A percentile compares a stretch with the other conserved stretches of the same genome.
These are phyloP conservation scores for Xylaria venustula DNA, from an alignment of 495 filamentous ascomycete species.

Conservation along the genomic window DNA sequence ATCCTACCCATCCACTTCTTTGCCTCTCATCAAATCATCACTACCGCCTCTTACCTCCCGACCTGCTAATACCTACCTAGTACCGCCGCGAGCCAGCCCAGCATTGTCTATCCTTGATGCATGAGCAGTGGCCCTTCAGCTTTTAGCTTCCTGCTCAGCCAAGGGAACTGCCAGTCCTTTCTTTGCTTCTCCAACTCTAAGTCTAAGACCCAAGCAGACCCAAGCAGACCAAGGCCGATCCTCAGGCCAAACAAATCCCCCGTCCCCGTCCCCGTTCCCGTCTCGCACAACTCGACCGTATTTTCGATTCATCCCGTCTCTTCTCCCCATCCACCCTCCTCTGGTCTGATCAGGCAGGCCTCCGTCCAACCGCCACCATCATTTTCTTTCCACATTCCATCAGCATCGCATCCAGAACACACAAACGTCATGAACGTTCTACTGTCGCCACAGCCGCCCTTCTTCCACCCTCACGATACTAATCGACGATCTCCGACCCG, in stretches of 20 bases:
- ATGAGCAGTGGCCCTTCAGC: constrained; percentile 4
- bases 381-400: neutral
- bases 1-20: constrained; percentile 6
- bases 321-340: constrained; percentile 5
- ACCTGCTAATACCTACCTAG: neutral
- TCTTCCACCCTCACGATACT: constrained; percentile 74
- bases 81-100: constrained; percentile 3
- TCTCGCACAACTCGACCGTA: constrained; percentile 16
- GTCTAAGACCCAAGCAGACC: neutral
- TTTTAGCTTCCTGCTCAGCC: constrained; percentile 2
- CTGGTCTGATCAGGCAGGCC: neutral
- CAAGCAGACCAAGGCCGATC: constrained; percentile 1
- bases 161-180: constrained; percentile 2
- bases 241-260: constrained; percentile 7
- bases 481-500: constrained; percentile 68
- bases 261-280: constrained; percentile 4
- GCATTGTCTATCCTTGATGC: constrained; percentile 7
- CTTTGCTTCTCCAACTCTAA: neutral
- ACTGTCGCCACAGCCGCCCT: constrained; percentile 57
- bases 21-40: constrained; percentile 14
- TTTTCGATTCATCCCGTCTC: constrained; percentile 6
- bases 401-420: constrained; percentile 2
- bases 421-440: constrained; percentile 50
- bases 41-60: constrained; percentile 5
- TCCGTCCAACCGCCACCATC: neutral